A percentile compares a stretch with the other conserved stretches of the same genome.
phyloP scores from a whole-genome alignment of 352 stramenopile species.

The Globisporangium lucens region DNA sequence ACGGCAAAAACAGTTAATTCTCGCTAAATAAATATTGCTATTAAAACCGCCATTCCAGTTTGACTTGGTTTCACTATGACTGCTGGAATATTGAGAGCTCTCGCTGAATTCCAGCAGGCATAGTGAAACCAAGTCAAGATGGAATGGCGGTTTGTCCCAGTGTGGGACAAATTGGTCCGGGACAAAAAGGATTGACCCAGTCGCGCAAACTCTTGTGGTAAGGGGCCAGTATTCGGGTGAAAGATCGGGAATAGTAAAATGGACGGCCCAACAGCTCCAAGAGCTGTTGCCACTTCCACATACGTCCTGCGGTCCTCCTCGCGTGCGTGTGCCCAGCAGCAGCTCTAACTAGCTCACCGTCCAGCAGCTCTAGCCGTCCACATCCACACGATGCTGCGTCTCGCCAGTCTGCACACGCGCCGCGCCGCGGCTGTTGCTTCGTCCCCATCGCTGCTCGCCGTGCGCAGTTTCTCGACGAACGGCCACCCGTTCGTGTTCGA shows the following conservation, averaged over 20 bases:
- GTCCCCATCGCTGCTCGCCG: constrained; percentile 18
- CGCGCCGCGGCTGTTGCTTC: constrained; percentile 13
- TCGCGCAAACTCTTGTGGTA: neutral
- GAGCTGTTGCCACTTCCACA: neutral
- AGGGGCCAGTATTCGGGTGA: constrained; percentile 2
- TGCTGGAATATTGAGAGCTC: too few relatives aligned
- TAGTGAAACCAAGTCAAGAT: too few relatives aligned
- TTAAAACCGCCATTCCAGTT: too few relatives aligned
- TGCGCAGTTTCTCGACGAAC: constrained; percentile 41
- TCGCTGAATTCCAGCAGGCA: too few relatives aligned
- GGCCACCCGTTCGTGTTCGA: constrained; percentile 74
- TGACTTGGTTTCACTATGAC: too few relatives aligned
- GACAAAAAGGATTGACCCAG: too few relatives aligned
- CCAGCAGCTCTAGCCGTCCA: neutral
- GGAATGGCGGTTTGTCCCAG: too few relatives aligned
- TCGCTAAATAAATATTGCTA: too few relatives aligned
- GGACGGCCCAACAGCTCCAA: neutral
- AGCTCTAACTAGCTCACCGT: neutral
- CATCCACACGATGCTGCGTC: constrained; percentile 15
- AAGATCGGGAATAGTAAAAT: neutral
- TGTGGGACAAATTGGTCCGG: too few relatives aligned
- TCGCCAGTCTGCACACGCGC: constrained; percentile 17
- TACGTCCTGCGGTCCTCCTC: neutral
- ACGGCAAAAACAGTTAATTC: too few relatives aligned
- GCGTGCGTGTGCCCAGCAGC: neutral